phyloP scores from a whole-genome alignment of 2,329 filamentous ascomycete species.

The Biscogniauxia marginata region DNA sequence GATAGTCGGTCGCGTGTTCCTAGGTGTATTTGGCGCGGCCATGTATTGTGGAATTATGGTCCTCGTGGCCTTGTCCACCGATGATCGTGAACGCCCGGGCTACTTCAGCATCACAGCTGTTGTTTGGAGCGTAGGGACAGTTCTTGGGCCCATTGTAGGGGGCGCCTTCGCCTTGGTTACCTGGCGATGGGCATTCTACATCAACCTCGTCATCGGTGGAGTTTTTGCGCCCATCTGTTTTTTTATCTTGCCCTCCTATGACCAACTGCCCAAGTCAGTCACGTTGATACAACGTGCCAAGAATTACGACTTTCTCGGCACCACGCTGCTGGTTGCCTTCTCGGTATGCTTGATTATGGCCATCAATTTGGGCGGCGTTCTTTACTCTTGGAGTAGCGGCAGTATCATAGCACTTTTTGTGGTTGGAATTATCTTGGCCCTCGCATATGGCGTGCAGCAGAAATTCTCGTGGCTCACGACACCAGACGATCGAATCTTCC shows the following conservation, averaged over 20 bases:
- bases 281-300: too few relatives aligned
- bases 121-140: conserved; percentile 36
- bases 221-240: conserved; percentile 34
- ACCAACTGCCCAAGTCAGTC: conserved; percentile 29
- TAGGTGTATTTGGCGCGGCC: conserved; percentile 45
- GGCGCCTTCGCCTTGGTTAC: conserved; percentile 44
- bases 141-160: conserved; percentile 43
- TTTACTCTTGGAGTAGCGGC: conserved; percentile 47
- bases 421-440: conserved; percentile 40
- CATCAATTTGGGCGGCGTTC: conserved; percentile 46
- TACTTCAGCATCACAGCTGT: conserved; percentile 29
- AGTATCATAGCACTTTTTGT: conserved; percentile 46
- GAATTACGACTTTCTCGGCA: conserved; percentile 48
- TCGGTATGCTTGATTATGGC: conserved; percentile 41
- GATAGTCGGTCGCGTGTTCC: conserved; percentile 46
- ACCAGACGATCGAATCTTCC: conserved; percentile 40
- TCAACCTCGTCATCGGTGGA: conserved; percentile 52
- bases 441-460: conserved; percentile 45
- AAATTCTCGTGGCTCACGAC: conserved; percentile 40
- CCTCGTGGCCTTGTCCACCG: conserved; percentile 20
- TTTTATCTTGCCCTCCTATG: conserved; percentile 28
- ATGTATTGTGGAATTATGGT: conserved; percentile 37
- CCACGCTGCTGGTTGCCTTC: conserved; percentile 40
- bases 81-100: conserved; percentile 18
- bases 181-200: conserved; percentile 53